Percentiles rank a stretch among this genome's conserved stretches.
Conservation (phyloP, 192 early-diverging fungal genomes). For the Backusella parvicylindrica region DNA sequence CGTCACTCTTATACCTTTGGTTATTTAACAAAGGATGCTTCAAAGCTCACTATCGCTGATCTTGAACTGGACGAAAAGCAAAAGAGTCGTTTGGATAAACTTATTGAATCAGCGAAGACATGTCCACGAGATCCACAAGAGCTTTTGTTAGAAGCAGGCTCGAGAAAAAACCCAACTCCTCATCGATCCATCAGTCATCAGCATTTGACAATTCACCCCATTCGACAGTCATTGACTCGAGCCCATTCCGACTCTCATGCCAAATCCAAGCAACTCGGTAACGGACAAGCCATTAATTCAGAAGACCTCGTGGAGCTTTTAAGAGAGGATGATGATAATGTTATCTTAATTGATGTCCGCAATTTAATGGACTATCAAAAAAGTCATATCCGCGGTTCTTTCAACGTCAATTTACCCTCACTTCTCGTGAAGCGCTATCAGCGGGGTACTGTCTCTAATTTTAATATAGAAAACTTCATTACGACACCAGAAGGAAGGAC, state of each 20-base stretch:
- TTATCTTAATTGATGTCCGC: conserved; percentile 31
- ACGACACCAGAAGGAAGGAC: conserved; percentile 47
- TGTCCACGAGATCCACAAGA: not conserved
- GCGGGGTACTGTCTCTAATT: conserved; percentile 45
- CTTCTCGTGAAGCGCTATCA: conserved; percentile 49
- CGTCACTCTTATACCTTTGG: conserved; percentile 44
- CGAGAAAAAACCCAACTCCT: not conserved
- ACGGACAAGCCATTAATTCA: not conserved
- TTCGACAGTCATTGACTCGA: not conserved
- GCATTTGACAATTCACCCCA: not conserved
- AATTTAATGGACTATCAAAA: conserved; percentile 20
- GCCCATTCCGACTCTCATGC: not conserved
- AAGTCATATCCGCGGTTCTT: conserved; percentile 22
- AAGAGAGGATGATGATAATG: not conserved
- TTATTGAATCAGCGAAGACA: conserved; percentile 1
- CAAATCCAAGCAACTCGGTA: not conserved
- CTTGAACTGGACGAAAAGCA: not conserved
- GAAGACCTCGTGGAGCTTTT: not conserved
- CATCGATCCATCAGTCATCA: conserved; percentile 16
- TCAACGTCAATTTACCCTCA: conserved; percentile 54
- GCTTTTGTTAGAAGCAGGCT: not conserved
- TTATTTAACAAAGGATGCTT: conserved; percentile 4
- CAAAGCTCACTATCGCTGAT: not conserved
- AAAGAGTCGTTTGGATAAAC: not conserved
- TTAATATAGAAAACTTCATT: conserved; percentile 50